A percentile compares a stretch with the other conserved stretches of the same genome.
These are phyloP conservation scores for Helotiales sp. DNA, from an alignment of 2,329 filamentous ascomycete genomes.

Conservation along the genomic window DNA sequence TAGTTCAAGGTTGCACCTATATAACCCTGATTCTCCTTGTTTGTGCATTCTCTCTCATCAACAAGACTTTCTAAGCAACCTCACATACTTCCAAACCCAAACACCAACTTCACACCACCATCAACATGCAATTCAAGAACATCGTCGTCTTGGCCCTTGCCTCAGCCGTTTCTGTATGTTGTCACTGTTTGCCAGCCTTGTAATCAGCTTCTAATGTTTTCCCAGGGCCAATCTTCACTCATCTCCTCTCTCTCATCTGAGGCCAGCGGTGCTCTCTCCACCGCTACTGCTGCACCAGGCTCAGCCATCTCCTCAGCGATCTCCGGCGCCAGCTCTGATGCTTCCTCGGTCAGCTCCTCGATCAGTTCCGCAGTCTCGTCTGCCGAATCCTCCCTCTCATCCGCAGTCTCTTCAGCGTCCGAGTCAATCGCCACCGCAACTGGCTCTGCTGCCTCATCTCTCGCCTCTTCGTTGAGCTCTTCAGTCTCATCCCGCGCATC, in stretches of 20 bases:
- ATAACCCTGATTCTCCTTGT: background rate
- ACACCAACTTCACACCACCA: background rate
- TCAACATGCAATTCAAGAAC: conserved; percentile 34
- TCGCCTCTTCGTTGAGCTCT: background rate
- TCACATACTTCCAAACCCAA: background rate
- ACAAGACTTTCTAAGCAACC: background rate
- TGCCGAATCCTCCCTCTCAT: conserved; percentile 9
- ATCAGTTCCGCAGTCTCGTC: conserved; percentile 7
- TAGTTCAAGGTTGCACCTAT: background rate
- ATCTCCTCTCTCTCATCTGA: conserved; percentile 9
- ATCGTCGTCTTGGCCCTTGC: conserved; percentile 28
- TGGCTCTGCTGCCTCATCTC: conserved; percentile 2
- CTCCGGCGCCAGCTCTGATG: conserved; percentile 8
- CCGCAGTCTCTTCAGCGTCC: conserved; percentile 11
- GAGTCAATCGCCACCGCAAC: conserved; percentile 5
- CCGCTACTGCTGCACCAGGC: conserved; percentile 11
- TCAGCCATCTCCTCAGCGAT: conserved; percentile 12
- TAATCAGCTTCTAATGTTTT: background rate
- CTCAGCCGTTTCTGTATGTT: conserved; percentile 24
- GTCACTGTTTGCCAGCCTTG: background rate
- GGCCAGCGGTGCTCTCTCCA: conserved; percentile 4
- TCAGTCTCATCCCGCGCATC: conserved; percentile 7
- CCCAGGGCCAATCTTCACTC: conserved; percentile 18
- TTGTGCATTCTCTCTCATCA: background rate
- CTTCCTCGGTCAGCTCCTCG: conserved; percentile 3